Base-by-base conservation (phyloP, 305 asterid species). In the Fraxinus paxiana region DNA sequence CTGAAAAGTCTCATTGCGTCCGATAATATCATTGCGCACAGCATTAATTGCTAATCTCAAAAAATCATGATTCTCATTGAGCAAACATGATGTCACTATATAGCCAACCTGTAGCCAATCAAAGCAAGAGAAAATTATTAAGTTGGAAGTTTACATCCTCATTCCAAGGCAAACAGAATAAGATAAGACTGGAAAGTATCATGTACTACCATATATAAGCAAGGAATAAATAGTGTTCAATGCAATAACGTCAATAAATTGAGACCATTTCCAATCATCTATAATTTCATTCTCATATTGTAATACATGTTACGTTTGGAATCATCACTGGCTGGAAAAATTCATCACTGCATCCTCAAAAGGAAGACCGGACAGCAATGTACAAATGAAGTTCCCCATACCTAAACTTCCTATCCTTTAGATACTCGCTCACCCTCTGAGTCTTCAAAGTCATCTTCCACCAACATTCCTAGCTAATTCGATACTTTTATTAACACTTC, bases 1-100 rank as follows among this genome's bases (percentile, higher is more conserved):
- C 85, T 96, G 99, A 87, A 93, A 96, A 80, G 99, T 96, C 87
- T 96, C 99, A 71, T 96, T 96, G 86, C 98, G 97, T 41, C 98
- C 99, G 75, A 96, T 92, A 86, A 96, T 96, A 87, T 96, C 99
- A 86, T 94, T 96, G 84, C 98, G 97, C 80, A 96, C 98, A 1
- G 97, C 85, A 88, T 96, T 96, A 88, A 96, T 96, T 87, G 98
- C 99, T 84, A 96, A 84, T 89, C 99, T 93, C 86, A 96, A 85
- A 82, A 96, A 96, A 87, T 93, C 98, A 69, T 96, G 99, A 87
- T 96, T 93, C 92, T 96, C 99, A 22, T 96, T 96, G 86, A 96
- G 98, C 87, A 96, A 92, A 82, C 93, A 92, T 73, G 99, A 87
- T 65, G 99, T 96, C 83, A 96, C 99, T 70, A 96, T 93, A 90